Conservation (phyloP, 1,284 basidiomycete species). For the Melampsora americana region DNA sequence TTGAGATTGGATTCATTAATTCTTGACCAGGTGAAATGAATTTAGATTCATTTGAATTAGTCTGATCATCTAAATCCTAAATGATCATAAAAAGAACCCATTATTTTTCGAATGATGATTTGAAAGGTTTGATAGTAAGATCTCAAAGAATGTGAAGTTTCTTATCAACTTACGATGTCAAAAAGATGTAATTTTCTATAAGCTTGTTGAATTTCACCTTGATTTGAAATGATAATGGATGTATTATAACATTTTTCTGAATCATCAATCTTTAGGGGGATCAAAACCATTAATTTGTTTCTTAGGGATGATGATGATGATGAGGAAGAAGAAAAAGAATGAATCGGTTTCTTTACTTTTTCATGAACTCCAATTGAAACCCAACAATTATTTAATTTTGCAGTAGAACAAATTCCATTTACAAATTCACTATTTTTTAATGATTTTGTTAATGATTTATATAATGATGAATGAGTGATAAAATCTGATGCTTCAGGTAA, state of each 20-base stretch:
- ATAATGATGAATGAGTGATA: conserved; percentile 49
- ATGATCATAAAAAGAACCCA: no score
- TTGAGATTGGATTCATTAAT: not conserved
- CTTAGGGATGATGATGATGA: no score
- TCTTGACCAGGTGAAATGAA: conserved; percentile 18
- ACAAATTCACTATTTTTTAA: conserved; percentile 50
- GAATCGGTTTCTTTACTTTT: conserved; percentile 44
- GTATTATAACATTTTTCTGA: conserved; percentile 52
- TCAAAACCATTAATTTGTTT: conserved; percentile 44
- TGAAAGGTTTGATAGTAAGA: no score
- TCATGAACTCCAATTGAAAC: conserved; percentile 54
- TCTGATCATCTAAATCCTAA: conserved; percentile 9
- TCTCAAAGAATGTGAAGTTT: no score
- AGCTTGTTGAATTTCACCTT: conserved; percentile 48
- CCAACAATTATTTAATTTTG: conserved; percentile 47
- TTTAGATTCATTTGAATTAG: conserved; percentile 16
- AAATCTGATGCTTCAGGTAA: conserved; percentile 51
- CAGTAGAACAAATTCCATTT: conserved; percentile 47
- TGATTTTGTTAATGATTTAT: conserved; percentile 48
- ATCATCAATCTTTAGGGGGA: conserved; percentile 42
- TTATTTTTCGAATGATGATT: no score
- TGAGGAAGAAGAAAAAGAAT: no score
- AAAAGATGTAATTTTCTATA: conserved; percentile 50
- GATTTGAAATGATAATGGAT: conserved; percentile 50
- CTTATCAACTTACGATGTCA: conserved; percentile 16